phyloP scores from a whole-genome alignment of 768 basidiomycete species.

The Boletellus sp. region DNA sequence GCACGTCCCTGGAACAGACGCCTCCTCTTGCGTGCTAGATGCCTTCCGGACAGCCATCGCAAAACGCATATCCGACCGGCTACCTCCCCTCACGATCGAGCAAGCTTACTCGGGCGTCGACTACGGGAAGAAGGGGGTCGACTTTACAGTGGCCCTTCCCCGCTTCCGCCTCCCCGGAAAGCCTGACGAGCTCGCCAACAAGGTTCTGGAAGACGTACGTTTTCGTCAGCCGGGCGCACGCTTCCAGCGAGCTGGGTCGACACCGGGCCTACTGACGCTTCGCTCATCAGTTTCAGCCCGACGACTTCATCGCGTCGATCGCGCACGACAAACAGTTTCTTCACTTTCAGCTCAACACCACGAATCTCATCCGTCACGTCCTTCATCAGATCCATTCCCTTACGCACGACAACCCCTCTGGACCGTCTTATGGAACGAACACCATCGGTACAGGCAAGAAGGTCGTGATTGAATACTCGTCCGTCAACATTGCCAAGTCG shows the following conservation, averaged over 20 bases:
- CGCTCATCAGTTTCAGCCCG: constrained; percentile 67
- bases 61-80: constrained; percentile 58
- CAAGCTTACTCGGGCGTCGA: constrained; percentile 84
- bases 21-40: constrained; percentile 65
- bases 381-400: constrained; percentile 72
- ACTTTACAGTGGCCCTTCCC: constrained; percentile 90
- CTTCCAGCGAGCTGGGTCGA: neutral
- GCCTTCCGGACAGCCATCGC: constrained; percentile 82
- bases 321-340: constrained; percentile 76
- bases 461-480: constrained; percentile 87
- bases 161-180: constrained; percentile 85
- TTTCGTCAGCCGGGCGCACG: neutral
- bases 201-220: constrained; percentile 71
- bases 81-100: constrained; percentile 64
- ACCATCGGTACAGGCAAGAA: constrained; percentile 75
- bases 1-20: constrained; percentile 48
- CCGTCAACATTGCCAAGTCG: constrained; percentile 95
- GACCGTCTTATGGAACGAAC: constrained; percentile 82
- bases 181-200: constrained; percentile 69
- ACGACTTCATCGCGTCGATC: constrained; percentile 72
- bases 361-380: constrained; percentile 60
- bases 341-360: constrained; percentile 69
- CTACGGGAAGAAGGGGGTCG: constrained; percentile 89
- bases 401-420: constrained; percentile 58
- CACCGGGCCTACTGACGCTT: neutral